phyloP scores from a whole-genome alignment of 257 asterid genomes.

The Solanum virginianum region DNA sequence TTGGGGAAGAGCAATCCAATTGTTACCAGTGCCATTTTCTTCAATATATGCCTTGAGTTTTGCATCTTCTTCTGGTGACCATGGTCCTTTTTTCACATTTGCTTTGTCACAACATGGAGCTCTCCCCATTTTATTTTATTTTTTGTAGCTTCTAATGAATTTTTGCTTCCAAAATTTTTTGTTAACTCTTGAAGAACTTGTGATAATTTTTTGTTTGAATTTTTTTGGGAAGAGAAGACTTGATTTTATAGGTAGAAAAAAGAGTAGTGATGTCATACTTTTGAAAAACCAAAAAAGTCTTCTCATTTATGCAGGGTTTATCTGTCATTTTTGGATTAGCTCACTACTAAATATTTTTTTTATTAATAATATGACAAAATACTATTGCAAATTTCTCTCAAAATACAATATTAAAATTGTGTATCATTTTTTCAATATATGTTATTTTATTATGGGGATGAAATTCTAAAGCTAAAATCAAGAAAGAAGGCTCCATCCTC shows the following conservation, averaged over 20 bases:
- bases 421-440: slow-evolving; percentile 16
- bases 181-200: slow-evolving; percentile 8
- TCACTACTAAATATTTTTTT: slow-evolving; percentile 9
- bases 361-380: slow-evolving; percentile 18
- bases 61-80: slow-evolving; percentile 97
- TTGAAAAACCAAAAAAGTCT: slow-evolving; percentile 33
- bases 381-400: slow-evolving; percentile 20
- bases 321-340: slow-evolving; percentile 56
- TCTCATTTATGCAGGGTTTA: slow-evolving; percentile 48
- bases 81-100: slow-evolving; percentile 88
- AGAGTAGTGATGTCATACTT: slow-evolving; percentile 52
- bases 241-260: slow-evolving; percentile 50
- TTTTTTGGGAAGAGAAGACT: slow-evolving; percentile 49
- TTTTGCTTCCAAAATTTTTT: neutral
- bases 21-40: slow-evolving; percentile 66
- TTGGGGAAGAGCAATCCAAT: slow-evolving; percentile 99
- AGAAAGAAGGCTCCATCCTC: slow-evolving; percentile 30
- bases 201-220: slow-evolving; percentile 2
- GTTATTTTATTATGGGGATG: slow-evolving; percentile 27
- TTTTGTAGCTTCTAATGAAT: neutral
- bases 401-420: slow-evolving; percentile 11
- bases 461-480: slow-evolving; percentile 17
- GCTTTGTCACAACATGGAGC: slow-evolving; percentile 97
- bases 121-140: slow-evolving; percentile 57
- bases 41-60: slow-evolving; percentile 80